Evolutionary conservation across 345 rosid species (phyloP).

Genomic region (Microthlaspi erraticum): DNA sequence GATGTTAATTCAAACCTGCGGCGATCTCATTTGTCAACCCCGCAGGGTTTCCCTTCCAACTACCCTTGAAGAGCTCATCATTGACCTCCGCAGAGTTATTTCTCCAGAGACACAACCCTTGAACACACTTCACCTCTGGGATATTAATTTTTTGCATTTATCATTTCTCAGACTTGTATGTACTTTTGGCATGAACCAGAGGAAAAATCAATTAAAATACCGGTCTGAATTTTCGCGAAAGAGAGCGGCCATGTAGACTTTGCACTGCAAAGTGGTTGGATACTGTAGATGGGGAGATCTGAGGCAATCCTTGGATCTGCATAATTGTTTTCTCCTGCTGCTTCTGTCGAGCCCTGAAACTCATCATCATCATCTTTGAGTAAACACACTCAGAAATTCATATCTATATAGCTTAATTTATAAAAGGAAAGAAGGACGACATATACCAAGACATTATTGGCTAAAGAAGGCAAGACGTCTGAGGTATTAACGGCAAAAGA

Average conservation of each 20-base stretch:
- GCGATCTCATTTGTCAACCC: constrained; percentile 67
- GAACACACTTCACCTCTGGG: constrained; percentile 66
- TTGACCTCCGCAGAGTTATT: constrained; percentile 70
- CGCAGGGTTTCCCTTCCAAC: constrained; percentile 58
- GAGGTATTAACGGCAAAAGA: constrained; percentile 52
- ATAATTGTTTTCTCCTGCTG: constrained; percentile 43
- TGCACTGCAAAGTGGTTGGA: constrained; percentile 58
- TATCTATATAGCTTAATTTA: background rate
- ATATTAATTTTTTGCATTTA: background rate
- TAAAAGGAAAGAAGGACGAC: constrained; percentile 9
- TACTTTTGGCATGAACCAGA: constrained; percentile 8
- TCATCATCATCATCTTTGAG: constrained; percentile 18
- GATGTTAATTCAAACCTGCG: constrained; percentile 57
- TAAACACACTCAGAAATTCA: background rate
- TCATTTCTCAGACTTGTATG: background rate
- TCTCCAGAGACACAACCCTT: constrained; percentile 67
- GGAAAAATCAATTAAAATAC: constrained; percentile 13
- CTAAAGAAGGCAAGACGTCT: constrained; percentile 50
- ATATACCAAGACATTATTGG: constrained; percentile 56
- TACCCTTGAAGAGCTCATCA: constrained; percentile 71
- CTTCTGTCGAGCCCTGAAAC: constrained; percentile 68
- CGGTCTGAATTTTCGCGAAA: constrained; percentile 14
- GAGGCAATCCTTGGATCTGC: constrained; percentile 63
- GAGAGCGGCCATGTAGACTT: constrained; percentile 53
- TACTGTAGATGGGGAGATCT: constrained; percentile 55